Base-by-base conservation (phyloP, 176 grass and related monocot species). In the Saccharum spontaneum region DNA sequence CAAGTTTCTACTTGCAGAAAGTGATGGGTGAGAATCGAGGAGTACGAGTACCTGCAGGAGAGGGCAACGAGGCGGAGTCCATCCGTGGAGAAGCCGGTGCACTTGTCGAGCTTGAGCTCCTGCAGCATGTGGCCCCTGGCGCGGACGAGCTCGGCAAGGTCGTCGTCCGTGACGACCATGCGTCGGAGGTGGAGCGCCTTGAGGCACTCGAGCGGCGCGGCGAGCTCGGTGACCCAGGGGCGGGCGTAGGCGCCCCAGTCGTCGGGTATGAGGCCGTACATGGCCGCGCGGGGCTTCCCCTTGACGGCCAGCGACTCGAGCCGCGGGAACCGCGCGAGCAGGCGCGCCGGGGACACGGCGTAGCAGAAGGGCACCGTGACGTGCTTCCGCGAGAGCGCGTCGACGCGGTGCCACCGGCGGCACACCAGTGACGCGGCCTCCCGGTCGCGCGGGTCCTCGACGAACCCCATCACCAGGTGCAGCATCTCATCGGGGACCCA, bases 21-120 rank as follows among this genome's bases (percentile, higher is more conserved):
- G 15, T 30, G 71, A 73, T 52, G 75, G 49, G 76, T 40, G 72
- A 38, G 9, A 77, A 76, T 69, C 46, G 49, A 86, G 50, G 54
- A 76, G 36, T 28, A 28, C 3, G 23, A 67, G 52, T 61, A 98
- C 95, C 90, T 98, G 95, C 92, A 98, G 69, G 87, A 90, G 41
- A 67, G 72, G 16, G 95, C 88, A 8, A 98, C 83, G 67, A 90
- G 76, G 83, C 82, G 85, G 50, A 98, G 92, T 22, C 89, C 92
- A 31, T 98, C 91, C 5, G 95, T 98, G 77, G 95, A 93, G 80
- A 98, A 98, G 8, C 79, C 95, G 6, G 95, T 87, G 73, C 95
- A 98, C 73, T 92, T 94, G 79, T 98, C 95, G 67, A 98, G 89
- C 91, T 95, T 93, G 20, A 98, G 89, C 33, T 90, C 88, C 82